Conservation (phyloP, 2,329 filamentous ascomycete species). For the Alternaria triticimaculans region DNA sequence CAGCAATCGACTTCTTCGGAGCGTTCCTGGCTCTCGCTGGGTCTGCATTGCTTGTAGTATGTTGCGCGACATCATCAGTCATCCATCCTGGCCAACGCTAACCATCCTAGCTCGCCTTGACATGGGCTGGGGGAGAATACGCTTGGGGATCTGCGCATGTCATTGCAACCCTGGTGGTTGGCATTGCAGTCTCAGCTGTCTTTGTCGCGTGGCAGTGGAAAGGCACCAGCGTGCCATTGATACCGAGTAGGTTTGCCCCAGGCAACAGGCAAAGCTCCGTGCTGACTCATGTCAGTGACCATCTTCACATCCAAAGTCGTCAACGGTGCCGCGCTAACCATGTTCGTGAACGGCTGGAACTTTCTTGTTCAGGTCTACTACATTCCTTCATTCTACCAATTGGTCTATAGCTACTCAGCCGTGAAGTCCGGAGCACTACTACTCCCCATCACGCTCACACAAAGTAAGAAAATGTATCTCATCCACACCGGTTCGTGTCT, state of each 20-base stretch:
- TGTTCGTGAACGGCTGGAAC: constrained; percentile 66
- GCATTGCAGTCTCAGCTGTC: constrained; percentile 54
- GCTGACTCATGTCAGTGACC: constrained; percentile 12
- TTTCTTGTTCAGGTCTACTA: constrained; percentile 69
- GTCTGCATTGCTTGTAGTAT: constrained; percentile 65
- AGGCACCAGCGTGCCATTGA: constrained; percentile 63
- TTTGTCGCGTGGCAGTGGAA: constrained; percentile 67
- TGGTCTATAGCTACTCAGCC: constrained; percentile 58
- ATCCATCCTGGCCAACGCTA: not conserved
- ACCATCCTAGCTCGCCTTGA: constrained; percentile 51
- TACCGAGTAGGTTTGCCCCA: constrained; percentile 53
- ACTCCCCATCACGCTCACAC: constrained; percentile 56
- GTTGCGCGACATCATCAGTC: not conserved
- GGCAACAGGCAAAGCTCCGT: not conserved
- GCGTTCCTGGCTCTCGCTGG: constrained; percentile 60
- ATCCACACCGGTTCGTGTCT: not conserved
- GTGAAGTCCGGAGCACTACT: constrained; percentile 59
- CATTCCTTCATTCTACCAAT: constrained; percentile 68
- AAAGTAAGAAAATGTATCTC: constrained; percentile 16
- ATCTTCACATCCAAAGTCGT: constrained; percentile 26
- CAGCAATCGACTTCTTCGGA: constrained; percentile 65
- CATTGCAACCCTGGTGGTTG: constrained; percentile 59
- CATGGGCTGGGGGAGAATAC: constrained; percentile 65
- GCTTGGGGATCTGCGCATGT: constrained; percentile 61
- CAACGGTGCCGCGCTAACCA: constrained; percentile 39